Percentiles rank a stretch among this genome's conserved stretches.
phyloP scores from a whole-genome alignment of 805 yeast species.

The Candida sithepensis region DNA sequence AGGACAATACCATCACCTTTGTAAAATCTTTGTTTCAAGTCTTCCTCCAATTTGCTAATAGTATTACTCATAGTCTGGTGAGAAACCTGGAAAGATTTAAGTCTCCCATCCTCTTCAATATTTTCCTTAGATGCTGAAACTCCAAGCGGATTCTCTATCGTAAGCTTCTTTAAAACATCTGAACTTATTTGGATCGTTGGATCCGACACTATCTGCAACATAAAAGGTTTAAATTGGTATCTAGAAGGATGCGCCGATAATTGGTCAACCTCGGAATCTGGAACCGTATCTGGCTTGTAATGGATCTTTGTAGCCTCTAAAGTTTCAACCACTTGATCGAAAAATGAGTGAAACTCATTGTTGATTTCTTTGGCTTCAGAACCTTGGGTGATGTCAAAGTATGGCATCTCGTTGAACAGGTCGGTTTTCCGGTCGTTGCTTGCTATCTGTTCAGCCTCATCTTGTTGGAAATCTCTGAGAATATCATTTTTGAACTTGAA shows the following conservation, averaged over 20 bases:
- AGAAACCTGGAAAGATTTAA: neutral
- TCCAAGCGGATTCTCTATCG: neutral
- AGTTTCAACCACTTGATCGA: neutral
- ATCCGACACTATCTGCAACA: neutral
- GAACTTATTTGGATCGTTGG: neutral
- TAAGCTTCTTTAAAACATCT: neutral
- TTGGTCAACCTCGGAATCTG: neutral
- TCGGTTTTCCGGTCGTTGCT: neutral
- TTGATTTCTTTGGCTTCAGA: neutral
- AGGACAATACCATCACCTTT: conserved; percentile 27
- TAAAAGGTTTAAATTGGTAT: neutral
- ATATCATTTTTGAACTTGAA: conserved; percentile 1
- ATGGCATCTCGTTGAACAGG: neutral
- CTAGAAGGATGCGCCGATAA: neutral
- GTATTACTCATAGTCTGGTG: neutral
- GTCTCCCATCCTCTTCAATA: neutral
- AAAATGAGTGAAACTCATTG: neutral
- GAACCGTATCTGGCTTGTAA: neutral
- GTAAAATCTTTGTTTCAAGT: conserved; percentile 5
- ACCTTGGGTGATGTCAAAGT: neutral
- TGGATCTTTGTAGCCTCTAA: neutral
- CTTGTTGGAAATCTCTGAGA: neutral
- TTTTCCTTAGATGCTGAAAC: neutral
- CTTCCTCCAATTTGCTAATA: neutral
- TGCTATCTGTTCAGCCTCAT: neutral